Base-by-base conservation (phyloP, 305 asterid genomes). In the Fraxinus nigra region DNA sequence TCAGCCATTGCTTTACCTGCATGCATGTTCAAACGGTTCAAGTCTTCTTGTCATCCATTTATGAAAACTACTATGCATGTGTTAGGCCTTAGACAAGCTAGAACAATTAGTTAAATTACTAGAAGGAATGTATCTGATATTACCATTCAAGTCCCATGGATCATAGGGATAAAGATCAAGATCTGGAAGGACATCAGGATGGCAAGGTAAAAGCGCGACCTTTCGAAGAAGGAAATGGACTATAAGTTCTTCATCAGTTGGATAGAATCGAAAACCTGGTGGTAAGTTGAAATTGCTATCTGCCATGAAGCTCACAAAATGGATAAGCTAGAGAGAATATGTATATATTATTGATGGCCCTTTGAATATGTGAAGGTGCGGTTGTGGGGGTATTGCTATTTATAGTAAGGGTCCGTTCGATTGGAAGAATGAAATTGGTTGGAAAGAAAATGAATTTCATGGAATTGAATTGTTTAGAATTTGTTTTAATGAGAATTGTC, bases 211-310 rank as follows among this genome's bases (percentile, higher is more conserved):
- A 59, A 90, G 92, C 34, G 93, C 86, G 4, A 90, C 93, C 84
- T 91, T 95, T 1, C 99, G 97, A 38, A 91, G 97, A 83, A 95
- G 99, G 91, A 95, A 95, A 82, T 95, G 99, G 82, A 92, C 98
- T 10, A 95, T 94, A 0, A 95, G 93, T 84, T 95, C 98, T 87
- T 93, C 99, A 26, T 95, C 98, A 0, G 98, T 88, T 8, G 99
- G 99, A 86, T 81, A 87, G 72, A 95, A 95, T 0, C 97, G 94
- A 65, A 95, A 95, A 10, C 99, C 99, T 0, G 98, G 99, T 0
- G 99, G 99, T 83, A 95, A 81, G 84, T 93, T 92, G 65, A 86
- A 89, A 76, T 85, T 87, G 76, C 72, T 88, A 72, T 91, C 94
- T 48, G 92, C 96, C 97, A 92, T 92, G 65, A 54, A 54, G 65